Conservation (phyloP, 2,329 filamentous ascomycete species). For the Claviceps digitariae region DNA sequence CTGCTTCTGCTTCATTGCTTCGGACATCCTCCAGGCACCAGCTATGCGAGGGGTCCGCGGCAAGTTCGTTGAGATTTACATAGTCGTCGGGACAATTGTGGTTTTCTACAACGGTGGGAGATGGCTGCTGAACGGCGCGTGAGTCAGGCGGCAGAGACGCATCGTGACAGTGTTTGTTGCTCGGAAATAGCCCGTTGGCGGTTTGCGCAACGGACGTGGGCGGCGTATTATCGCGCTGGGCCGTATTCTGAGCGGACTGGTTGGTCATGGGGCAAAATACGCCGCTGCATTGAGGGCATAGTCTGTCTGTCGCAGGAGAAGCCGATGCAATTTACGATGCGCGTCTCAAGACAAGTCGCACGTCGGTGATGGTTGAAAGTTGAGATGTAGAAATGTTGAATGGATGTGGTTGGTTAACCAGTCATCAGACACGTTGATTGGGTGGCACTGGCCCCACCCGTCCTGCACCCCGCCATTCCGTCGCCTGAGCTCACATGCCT, state of each 20-base stretch:
- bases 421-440: background rate
- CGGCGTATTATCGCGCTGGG: background rate
- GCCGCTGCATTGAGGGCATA: background rate
- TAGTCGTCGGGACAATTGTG: background rate
- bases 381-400: no score
- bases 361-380: background rate
- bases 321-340: background rate
- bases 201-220: background rate
- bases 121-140: background rate
- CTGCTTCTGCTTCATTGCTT: conserved; percentile 6
- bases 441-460: no score
- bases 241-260: background rate
- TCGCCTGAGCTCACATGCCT: no score
- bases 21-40: conserved; percentile 9
- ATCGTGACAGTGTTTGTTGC: background rate
- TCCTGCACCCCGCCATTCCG: no score
- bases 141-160: background rate
- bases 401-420: no score
- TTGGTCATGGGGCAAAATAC: background rate
- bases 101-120: background rate
- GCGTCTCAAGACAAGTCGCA: background rate
- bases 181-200: background rate
- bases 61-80: background rate
- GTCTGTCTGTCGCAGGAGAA: background rate
- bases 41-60: conserved; percentile 4